Evolutionary conservation across 1,139 yeast species (phyloP), one percentile per base, ranked within the genome.

Genomic region (Blastobotrys proliferans): DNA sequence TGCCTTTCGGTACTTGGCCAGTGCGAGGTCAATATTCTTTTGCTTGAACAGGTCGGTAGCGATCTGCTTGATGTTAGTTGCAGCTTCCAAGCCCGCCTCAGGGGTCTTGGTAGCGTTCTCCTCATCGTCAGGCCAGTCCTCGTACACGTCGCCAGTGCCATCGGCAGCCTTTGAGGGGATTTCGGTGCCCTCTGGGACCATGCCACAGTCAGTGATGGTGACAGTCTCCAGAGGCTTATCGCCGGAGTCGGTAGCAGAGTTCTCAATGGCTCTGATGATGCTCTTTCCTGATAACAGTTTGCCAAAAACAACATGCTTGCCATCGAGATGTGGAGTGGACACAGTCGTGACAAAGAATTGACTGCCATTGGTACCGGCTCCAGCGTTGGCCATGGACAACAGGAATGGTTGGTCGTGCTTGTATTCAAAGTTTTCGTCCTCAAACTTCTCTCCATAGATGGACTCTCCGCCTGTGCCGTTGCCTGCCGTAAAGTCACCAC

Each of bases 231-330:
- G 59, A 37, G 97, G 95, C 56, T 70, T 74, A 60, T 87, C 95
- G 43, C 73, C 70, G 0, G 96, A 80, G 41, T 74, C 82, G 34
- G 86, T 83, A 51, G 77, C 77, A 39, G 74, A 70, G 58, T 79
- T 73, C 68, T 92, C 98, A 46, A 92, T 72, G 51, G 74, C 71
- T 56, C 95, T 79, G 21, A 87, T 88, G 26, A 88, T 66, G 9
- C 92, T 77, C 63, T 83, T 86, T 38, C 97, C 97, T 43, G 80
- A 74, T 38, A 87, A 64, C 18, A 92, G 88, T 63, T 83, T 79
- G 49, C 99, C 99, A 63, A 92, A 94, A 6, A 92, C 97, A 44
- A 90, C 97, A 64, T 94, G 98, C 66, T 92, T 90, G 36, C 94
- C 94, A 62, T 92, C 92, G 55, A 90, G 73, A 62, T 84, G 92